phyloP scores from a whole-genome alignment of 768 basidiomycete genomes.

The Xerocomellus amylosporus region DNA sequence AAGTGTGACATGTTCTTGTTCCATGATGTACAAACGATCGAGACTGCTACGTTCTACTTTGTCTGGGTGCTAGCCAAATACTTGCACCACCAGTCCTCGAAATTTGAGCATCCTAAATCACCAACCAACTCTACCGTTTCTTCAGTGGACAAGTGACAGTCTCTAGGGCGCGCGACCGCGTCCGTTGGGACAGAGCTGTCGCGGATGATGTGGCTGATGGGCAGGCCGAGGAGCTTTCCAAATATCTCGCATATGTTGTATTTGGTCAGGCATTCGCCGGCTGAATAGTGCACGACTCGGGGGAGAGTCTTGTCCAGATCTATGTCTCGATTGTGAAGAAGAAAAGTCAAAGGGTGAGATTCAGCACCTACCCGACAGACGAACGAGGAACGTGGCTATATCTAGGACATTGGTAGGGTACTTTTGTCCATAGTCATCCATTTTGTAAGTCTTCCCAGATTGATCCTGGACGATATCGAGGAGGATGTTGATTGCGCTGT shows the following conservation, averaged over 20 bases:
- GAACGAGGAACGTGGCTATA: slow-evolving; percentile 80
- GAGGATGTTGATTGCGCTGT: slow-evolving; percentile 87
- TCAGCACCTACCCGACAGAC: slow-evolving; percentile 57
- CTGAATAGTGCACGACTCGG: slow-evolving; percentile 82
- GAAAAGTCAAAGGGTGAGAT: not conserved
- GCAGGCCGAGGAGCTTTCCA: slow-evolving; percentile 62
- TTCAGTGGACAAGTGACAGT: slow-evolving; percentile 74
- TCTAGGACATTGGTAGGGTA: slow-evolving; percentile 92
- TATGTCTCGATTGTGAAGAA: slow-evolving; percentile 13
- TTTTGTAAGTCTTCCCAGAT: slow-evolving; percentile 84
- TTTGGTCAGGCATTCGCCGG: slow-evolving; percentile 81
- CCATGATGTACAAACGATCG: slow-evolving; percentile 4
- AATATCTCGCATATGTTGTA: slow-evolving; percentile 88
- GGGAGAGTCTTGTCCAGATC: slow-evolving; percentile 34
- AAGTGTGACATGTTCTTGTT: not conserved
- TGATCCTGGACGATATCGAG: slow-evolving; percentile 85
- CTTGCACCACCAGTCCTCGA: slow-evolving; percentile 83
- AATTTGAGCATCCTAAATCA: slow-evolving; percentile 59
- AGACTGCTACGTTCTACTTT: slow-evolving; percentile 12
- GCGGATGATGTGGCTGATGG: slow-evolving; percentile 73
- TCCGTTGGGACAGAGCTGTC: slow-evolving; percentile 65
- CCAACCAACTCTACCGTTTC: slow-evolving; percentile 71
- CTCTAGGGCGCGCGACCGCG: slow-evolving; percentile 72
- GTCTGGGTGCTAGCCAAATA: slow-evolving; percentile 34
- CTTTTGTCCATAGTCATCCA: slow-evolving; percentile 93